Base-by-base conservation (phyloP, 2,329 filamentous ascomycete species). In the Colletotrichum sp. region DNA sequence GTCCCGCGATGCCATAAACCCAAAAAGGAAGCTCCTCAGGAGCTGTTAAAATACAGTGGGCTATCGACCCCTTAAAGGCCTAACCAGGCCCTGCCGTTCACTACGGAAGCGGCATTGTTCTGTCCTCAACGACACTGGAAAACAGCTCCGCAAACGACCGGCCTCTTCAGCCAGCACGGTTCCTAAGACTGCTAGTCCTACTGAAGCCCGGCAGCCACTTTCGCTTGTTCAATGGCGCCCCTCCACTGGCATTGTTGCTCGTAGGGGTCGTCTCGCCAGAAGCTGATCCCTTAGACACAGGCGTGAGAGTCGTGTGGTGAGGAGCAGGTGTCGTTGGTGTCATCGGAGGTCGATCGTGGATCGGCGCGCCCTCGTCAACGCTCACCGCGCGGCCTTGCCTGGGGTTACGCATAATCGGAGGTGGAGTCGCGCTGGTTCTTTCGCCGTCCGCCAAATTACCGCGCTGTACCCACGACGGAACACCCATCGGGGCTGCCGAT, bases 401-500 rank as follows among this genome's bases (percentile, higher is more conserved):
- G 2, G 78, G 83, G 66, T 87, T 89, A 18, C 89, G 85, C 83
- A 88, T 81, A 66, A 92, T 92, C 3, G 90, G 90, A 6, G 90
- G 90, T 4, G 90, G 90, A 9, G 90, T 92, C 1, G 89, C 88
- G 34, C 90, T 87, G 2, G 83, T 81, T 5, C 85, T 80, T 12
- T 89, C 87, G 5, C 89, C 87, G 2, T 87, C 86, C 0, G 78
- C 73, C 1, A 81, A 73, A 4, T 83, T 81, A 16, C 78, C 81
- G 18, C 85, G 82, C 68, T 81, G 83, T 8, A 81, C 81, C 84
- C 83, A 87, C 10, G 83, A 87, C 10, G 83, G 87, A 43, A 85
- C 79, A 8, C 86, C 87, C 67, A 86, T 84, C 1, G 78, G 69
- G 55, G 34, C 52, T 36, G 48, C 38, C 26, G 56, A 67, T 8